Evolutionary conservation across 805 yeast species (phyloP), one percentile per base, ranked within the genome.

Genomic region (Metschnikowia koreensis): DNA sequence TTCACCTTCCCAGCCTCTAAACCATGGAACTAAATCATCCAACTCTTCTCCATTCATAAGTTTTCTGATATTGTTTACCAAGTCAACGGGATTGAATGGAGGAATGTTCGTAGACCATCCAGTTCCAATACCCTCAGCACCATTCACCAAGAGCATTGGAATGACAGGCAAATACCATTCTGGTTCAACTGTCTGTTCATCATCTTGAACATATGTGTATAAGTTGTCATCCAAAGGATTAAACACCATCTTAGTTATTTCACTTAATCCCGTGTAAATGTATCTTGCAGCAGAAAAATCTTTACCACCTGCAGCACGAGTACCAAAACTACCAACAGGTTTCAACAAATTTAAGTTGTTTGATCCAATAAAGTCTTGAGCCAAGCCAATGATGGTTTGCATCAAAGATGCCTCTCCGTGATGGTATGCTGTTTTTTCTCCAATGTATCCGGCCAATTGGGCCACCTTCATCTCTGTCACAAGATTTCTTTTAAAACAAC

Each of bases 261-360:
- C 83, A 49, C 81, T 82, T 57, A 94, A 73, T 63, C 89, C 91
- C 0, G 99, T 94, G 68, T 81, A 89, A 67, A 94, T 92, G 75
- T 94, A 94, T 81, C 99, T 92, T 43, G 97, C 86, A 28, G 98
- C 97, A n/a, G 98, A 88, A 13, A 92, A 94, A 75, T 94, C 99
- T 68, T 94, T 94, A 75, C 99, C 99, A 69, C 99, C 99, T 27
- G 89, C 79, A 27, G 94, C 92, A 71, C 99, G 83, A 1, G 97
- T 85, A 80, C 99, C 99, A 66, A 94, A 94, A 34, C 90, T 86
- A 77, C 99, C 99, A 66, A 87, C 88, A 44, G 99, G 99, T 66
- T 83, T 79, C 61, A 94, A 74, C 47, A 90, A 64, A 67, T 94
- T 87, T 60, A 94, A 71, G 64, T 94, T 94, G 64, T 94, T 94